These are phyloP conservation scores for Arthrobotrys sinensis DNA, from an alignment of 2,329 filamentous ascomycete species.

Conservation along the genomic window DNA sequence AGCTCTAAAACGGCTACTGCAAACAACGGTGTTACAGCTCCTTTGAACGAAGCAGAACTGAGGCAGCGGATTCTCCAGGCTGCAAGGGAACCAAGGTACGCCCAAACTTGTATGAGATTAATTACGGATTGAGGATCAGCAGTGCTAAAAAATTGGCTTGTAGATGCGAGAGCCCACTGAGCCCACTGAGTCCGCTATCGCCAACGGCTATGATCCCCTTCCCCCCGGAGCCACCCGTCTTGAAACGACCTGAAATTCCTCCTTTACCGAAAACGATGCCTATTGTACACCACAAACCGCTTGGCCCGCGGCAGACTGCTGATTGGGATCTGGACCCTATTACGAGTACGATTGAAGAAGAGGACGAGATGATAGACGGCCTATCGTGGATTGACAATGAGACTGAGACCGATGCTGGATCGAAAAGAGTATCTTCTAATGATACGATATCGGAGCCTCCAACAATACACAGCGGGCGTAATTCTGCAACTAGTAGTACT, in stretches of 20 bases:
- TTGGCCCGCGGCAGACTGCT: conserved; percentile 58
- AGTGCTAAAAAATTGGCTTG: conserved; percentile 36
- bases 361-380: conserved; percentile 54
- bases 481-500: conserved; percentile 55
- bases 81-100: conserved; percentile 58
- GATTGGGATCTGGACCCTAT: conserved; percentile 61
- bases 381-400: conserved; percentile 60
- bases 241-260: conserved; percentile 58
- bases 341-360: conserved; percentile 53
- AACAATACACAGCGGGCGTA: conserved; percentile 56
- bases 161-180: conserved; percentile 56
- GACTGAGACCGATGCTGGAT: conserved; percentile 56
- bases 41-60: conserved; percentile 56
- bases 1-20: conserved; percentile 57
- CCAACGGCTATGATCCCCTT: conserved; percentile 43
- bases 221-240: conserved; percentile 43
- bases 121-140: conserved; percentile 12
- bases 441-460: conserved; percentile 60
- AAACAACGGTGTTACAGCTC: conserved; percentile 32
- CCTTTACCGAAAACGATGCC: conserved; percentile 56
- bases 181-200: conserved; percentile 40
- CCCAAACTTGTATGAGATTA: conserved; percentile 28
- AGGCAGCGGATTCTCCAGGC: conserved; percentile 58
- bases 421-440: conserved; percentile 58
- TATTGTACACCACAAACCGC: conserved; percentile 50